Evolutionary conservation across 306 rosid genomes (phyloP).

Genomic region (Trifolium repens): DNA sequence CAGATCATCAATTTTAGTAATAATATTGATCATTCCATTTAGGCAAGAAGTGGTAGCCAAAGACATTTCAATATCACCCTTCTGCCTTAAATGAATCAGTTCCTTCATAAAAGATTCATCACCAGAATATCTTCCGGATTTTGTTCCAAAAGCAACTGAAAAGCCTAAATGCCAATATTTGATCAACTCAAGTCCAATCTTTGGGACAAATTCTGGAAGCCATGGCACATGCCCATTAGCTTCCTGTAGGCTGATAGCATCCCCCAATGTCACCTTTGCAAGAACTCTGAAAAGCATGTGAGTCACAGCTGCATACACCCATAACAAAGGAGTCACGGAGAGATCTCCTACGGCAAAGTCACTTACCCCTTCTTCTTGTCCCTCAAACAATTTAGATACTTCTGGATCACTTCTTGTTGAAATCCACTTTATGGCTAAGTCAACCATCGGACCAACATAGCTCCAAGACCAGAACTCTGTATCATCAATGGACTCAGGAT

Average conservation of each 20-base stretch:
- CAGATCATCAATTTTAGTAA: slow-evolving; percentile 58
- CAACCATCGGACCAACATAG: slow-evolving; percentile 88
- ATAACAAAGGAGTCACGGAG: slow-evolving; percentile 62
- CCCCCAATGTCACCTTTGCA: slow-evolving; percentile 66
- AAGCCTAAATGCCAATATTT: slow-evolving; percentile 59
- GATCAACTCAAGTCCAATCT: slow-evolving; percentile 76
- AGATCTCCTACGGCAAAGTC: slow-evolving; percentile 46
- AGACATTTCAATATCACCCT: slow-evolving; percentile 64
- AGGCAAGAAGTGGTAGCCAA: slow-evolving; percentile 83
- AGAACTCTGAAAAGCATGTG: slow-evolving; percentile 79
- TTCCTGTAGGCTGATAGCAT: slow-evolving; percentile 45
- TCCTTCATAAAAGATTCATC: slow-evolving; percentile 65
- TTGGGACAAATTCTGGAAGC: slow-evolving; percentile 94
- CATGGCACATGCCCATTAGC: slow-evolving; percentile 67
- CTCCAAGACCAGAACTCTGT: slow-evolving; percentile 90
- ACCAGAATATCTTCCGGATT: slow-evolving; percentile 42
- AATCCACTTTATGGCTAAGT: slow-evolving; percentile 83
- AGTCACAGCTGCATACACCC: slow-evolving; percentile 76
- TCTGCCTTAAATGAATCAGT: slow-evolving; percentile 65
- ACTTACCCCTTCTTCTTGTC: slow-evolving; percentile 41
- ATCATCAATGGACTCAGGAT: slow-evolving; percentile 47
- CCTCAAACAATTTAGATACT: slow-evolving; percentile 54
- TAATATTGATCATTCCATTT: slow-evolving; percentile 60
- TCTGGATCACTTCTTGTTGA: slow-evolving; percentile 64
- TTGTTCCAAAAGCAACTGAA: slow-evolving; percentile 47